These are phyloP conservation scores for Celoporthe dispersa DNA, from an alignment of 2,329 filamentous ascomycete genomes.

Conservation along the genomic window DNA sequence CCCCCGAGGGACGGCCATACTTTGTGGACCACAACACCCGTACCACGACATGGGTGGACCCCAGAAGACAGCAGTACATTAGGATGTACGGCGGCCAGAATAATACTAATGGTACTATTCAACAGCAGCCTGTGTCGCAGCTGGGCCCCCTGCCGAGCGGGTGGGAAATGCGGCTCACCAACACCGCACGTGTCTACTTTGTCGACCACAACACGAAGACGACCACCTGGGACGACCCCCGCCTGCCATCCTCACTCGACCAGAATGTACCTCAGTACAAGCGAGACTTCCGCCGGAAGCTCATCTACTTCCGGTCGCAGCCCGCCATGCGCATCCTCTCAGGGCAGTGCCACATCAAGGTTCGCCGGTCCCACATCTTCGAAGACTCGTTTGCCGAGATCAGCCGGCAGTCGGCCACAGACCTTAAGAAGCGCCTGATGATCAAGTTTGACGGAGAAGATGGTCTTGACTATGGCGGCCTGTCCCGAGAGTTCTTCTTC, in stretches of 20 bases:
- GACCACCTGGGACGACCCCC: conserved; percentile 97
- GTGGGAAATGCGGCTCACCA: conserved; percentile 99
- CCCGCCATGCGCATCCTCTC: conserved; percentile 93
- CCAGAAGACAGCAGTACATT: conserved; percentile 95
- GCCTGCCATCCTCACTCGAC: conserved; percentile 91
- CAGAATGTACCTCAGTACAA: conserved; percentile 99
- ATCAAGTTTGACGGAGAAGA: conserved; percentile 99
- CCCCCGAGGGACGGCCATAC: conserved; percentile 91
- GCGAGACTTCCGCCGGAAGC: conserved; percentile 95
- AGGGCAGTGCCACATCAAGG: conserved; percentile 97
- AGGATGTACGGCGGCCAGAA: conserved; percentile 93
- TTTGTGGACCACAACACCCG: conserved; percentile 99
- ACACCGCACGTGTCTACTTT: conserved; percentile 97
- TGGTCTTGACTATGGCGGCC: conserved; percentile 94
- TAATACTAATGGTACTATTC: conserved; percentile 82
- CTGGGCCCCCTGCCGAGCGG: conserved; percentile 93
- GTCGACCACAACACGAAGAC: conserved; percentile 99
- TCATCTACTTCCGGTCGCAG: conserved; percentile 99
- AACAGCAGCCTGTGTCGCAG: conserved; percentile 97
- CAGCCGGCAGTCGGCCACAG: conserved; percentile 91
- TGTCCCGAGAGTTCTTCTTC: conserved; percentile 99
- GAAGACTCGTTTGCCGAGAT: conserved; percentile 99
- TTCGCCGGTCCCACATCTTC: conserved; percentile 94
- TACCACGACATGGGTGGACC: conserved; percentile 98
- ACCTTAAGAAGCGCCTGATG: conserved; percentile 98